phyloP scores from a whole-genome alignment of 2,329 filamentous ascomycete genomes.

The Fusarium sp. region DNA sequence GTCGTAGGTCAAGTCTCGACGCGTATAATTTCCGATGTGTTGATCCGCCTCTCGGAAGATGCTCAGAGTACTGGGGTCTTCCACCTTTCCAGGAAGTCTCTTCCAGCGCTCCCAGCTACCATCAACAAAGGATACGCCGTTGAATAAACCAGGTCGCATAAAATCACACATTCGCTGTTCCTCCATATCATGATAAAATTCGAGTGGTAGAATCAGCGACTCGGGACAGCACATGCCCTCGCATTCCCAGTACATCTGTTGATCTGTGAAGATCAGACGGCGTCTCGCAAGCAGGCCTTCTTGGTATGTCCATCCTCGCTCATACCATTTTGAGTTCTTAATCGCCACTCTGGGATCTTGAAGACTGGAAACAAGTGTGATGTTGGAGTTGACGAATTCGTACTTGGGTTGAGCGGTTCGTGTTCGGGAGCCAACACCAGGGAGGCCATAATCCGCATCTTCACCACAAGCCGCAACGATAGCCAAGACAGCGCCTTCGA shows the following conservation, averaged over 20 bases:
- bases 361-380: slow-evolving; percentile 53
- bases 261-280: slow-evolving; percentile 56
- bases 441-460: slow-evolving; percentile 53
- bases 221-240: slow-evolving; percentile 56
- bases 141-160: slow-evolving; percentile 53
- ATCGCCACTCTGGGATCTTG: slow-evolving; percentile 50
- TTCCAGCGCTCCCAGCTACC: slow-evolving; percentile 56
- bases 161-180: slow-evolving; percentile 55
- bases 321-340: slow-evolving; percentile 53
- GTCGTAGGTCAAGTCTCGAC: slow-evolving; percentile 48
- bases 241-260: slow-evolving; percentile 58
- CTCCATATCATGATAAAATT: slow-evolving; percentile 51
- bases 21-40: slow-evolving; percentile 52
- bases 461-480: slow-evolving; percentile 57
- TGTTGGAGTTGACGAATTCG: slow-evolving; percentile 50
- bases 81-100: slow-evolving; percentile 46
- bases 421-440: slow-evolving; percentile 51
- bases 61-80: slow-evolving; percentile 53
- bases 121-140: slow-evolving; percentile 53
- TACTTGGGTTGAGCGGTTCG: slow-evolving; percentile 51
- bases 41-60: slow-evolving; percentile 54
- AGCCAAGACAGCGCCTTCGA: slow-evolving; percentile 52
- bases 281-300: slow-evolving; percentile 55
- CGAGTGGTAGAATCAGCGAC: slow-evolving; percentile 51
- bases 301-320: slow-evolving; percentile 58